phyloP scores from a whole-genome alignment of 805 yeast species.

The Debaryomyces hansenii region DNA sequence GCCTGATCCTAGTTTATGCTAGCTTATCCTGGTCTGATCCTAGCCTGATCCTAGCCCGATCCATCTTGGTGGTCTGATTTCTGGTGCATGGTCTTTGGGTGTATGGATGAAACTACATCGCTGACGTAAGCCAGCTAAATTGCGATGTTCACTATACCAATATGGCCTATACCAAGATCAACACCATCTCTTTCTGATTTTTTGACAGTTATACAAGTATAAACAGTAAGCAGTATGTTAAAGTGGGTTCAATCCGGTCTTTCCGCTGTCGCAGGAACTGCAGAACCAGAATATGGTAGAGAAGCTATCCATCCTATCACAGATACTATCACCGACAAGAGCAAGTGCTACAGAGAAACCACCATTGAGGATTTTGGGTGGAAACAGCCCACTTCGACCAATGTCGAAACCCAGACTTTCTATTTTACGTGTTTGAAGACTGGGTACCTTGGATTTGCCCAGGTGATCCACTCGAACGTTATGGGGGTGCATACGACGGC shows the following conservation, averaged over 20 bases:
- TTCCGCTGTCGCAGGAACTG: slow-evolving; percentile 95
- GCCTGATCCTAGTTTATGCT: too few species aligned
- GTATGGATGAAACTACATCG: too few species aligned
- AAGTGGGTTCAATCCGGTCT: slow-evolving; percentile 84
- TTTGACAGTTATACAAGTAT: background rate
- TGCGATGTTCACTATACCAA: too few species aligned
- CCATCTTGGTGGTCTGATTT: too few species aligned
- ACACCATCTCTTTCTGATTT: too few species aligned
- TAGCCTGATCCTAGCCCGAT: too few species aligned
- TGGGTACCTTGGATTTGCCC: slow-evolving; percentile 83
- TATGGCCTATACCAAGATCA: too few species aligned
- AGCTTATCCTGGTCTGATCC: too few species aligned
- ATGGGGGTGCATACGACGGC: slow-evolving; percentile 88
- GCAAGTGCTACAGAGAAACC: slow-evolving; percentile 53
- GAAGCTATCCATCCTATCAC: slow-evolving; percentile 89
- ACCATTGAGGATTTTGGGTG: slow-evolving; percentile 71
- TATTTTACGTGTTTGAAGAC: slow-evolving; percentile 68
- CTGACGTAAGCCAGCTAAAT: too few species aligned
- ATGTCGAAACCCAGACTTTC: slow-evolving; percentile 94
- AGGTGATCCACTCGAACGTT: slow-evolving; percentile 89
- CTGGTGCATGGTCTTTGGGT: too few species aligned
- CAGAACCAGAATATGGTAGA: slow-evolving; percentile 95
- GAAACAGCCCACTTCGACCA: slow-evolving; percentile 73
- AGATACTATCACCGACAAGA: slow-evolving; percentile 46
- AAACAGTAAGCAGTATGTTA: slow-evolving; percentile 45